Conservation (phyloP, 2,329 filamentous ascomycete species). For the Endoconidiophora polonica region DNA sequence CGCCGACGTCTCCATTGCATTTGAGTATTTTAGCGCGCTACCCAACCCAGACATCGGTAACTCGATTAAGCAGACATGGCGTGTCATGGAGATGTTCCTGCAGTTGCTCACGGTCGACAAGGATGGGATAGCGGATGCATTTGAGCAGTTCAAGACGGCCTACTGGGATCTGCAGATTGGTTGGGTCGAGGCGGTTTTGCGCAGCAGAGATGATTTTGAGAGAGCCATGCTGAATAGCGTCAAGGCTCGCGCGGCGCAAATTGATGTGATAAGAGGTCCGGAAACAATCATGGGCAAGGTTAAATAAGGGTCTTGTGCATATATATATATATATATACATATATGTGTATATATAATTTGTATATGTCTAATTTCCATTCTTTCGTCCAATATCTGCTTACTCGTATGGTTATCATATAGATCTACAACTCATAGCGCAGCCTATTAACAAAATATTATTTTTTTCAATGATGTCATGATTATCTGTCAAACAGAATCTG, state of each 20-base stretch:
- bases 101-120: slow-evolving; percentile 64
- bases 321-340: background rate
- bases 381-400: background rate
- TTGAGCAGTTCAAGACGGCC: slow-evolving; percentile 63
- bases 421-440: too few species aligned
- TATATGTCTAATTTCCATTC: background rate
- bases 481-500: background rate
- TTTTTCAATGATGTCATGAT: background rate
- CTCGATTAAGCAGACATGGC: slow-evolving; percentile 80
- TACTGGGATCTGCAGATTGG: slow-evolving; percentile 92
- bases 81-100: slow-evolving; percentile 72
- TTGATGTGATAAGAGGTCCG: slow-evolving; percentile 60
- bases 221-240: slow-evolving; percentile 73
- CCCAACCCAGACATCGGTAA: slow-evolving; percentile 52
- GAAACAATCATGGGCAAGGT: slow-evolving; percentile 95
- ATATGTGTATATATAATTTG: background rate
- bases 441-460: background rate
- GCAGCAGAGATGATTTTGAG: slow-evolving; percentile 85
- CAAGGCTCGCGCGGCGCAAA: slow-evolving; percentile 74
- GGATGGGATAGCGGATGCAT: slow-evolving; percentile 55
- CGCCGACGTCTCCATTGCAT: slow-evolving; percentile 79
- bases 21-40: slow-evolving; percentile 68
- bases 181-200: slow-evolving; percentile 87
- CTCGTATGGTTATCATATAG: background rate
- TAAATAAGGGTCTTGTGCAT: slow-evolving; percentile 35